Conservation (phyloP, 345 rosid species). For the Melaleuca alternifolia region DNA sequence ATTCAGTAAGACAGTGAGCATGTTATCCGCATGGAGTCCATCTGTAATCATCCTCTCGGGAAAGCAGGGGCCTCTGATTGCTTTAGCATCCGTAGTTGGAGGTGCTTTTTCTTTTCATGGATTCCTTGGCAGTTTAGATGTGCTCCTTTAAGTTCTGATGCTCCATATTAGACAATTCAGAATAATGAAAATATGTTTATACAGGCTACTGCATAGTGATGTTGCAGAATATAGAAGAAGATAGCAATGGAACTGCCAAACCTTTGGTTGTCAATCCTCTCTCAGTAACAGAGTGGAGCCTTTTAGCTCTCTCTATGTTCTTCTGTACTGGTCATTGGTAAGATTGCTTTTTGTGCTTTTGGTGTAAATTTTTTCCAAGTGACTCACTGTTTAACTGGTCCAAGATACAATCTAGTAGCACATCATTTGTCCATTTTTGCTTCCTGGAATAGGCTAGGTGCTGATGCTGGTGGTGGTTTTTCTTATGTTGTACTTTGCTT, state of each 20-base stretch:
- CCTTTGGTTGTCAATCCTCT: conserved; percentile 34
- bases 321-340: conserved; percentile 93
- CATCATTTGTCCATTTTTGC: background rate
- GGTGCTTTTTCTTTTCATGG: conserved; percentile 23
- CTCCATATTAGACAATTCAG: background rate
- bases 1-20: conserved; percentile 27
- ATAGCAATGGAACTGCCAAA: conserved; percentile 9
- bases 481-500: background rate
- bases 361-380: background rate
- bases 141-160: background rate
- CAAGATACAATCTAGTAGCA: background rate
- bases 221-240: conserved; percentile 41
- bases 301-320: conserved; percentile 69
- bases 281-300: conserved; percentile 70
- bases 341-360: background rate
- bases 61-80: conserved; percentile 73
- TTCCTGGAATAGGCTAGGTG: background rate
- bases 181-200: background rate
- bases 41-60: conserved; percentile 66
- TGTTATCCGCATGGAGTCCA: conserved; percentile 73
- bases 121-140: background rate
- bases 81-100: conserved; percentile 54
- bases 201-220: conserved; percentile 77
- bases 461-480: background rate
- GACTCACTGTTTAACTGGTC: background rate